Evolutionary conservation across 2,329 filamentous ascomycete species (phyloP).

Genomic region (Aureobasidium leucospermi): DNA sequence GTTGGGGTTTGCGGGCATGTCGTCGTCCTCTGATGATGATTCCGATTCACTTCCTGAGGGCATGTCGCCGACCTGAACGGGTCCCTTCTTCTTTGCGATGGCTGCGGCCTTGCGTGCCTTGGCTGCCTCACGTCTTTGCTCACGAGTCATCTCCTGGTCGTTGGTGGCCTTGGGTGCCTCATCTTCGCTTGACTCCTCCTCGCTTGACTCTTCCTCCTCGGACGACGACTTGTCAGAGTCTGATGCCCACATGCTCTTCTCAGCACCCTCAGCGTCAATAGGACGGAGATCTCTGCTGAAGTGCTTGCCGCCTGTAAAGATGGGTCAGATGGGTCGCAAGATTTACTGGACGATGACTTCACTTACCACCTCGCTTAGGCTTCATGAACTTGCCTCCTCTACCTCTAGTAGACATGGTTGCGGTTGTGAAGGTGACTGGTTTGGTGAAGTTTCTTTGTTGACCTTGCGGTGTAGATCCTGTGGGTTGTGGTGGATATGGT

Average conservation of each 20-base stretch:
- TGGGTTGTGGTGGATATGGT: not conserved
- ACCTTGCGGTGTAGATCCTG: not conserved
- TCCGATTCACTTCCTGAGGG: conserved; percentile 61
- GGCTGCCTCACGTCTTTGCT: conserved; percentile 78
- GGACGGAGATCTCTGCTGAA: conserved; percentile 89
- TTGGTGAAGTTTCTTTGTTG: not conserved
- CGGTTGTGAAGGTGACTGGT: conserved; percentile 18
- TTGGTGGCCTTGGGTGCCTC: conserved; percentile 31
- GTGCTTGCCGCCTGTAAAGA: conserved; percentile 71
- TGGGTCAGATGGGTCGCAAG: conserved; percentile 18
- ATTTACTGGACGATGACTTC: not conserved
- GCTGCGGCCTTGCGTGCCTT: conserved; percentile 90
- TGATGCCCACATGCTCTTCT: conserved; percentile 74
- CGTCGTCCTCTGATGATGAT: conserved; percentile 51
- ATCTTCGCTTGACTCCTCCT: conserved; percentile 36
- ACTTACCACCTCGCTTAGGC: conserved; percentile 78
- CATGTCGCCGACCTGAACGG: conserved; percentile 76
- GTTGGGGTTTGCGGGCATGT: conserved; percentile 85
- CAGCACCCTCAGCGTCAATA: conserved; percentile 80
- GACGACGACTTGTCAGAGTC: conserved; percentile 44
- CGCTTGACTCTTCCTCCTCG: conserved; percentile 30
- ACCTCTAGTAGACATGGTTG: conserved; percentile 55
- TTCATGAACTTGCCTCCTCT: conserved; percentile 93
- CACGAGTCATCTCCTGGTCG: conserved; percentile 61
- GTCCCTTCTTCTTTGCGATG: conserved; percentile 63